phyloP scores from a whole-genome alignment of 1,139 yeast genomes.

The Zygosaccharomyces sapae region DNA sequence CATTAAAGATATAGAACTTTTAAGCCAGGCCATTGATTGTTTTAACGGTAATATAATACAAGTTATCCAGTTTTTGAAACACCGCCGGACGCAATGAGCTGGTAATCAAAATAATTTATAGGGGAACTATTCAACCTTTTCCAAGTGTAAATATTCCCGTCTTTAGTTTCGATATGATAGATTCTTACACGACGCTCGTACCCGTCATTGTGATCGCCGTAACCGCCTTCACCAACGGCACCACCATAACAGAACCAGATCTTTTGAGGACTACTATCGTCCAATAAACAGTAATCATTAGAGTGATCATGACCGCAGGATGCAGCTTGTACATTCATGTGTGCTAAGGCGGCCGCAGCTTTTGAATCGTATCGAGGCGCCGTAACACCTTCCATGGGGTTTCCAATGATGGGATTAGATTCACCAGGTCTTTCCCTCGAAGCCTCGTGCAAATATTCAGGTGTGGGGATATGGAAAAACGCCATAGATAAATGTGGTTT shows the following conservation, averaged over 20 bases:
- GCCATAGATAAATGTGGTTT: slow-evolving; percentile 66
- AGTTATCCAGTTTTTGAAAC: slow-evolving; percentile 28
- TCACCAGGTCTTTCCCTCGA: slow-evolving; percentile 28
- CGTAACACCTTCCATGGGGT: slow-evolving; percentile 64
- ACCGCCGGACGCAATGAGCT: slow-evolving; percentile 53
- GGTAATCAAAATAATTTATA: slow-evolving; percentile 50
- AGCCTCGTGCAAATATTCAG: slow-evolving; percentile 59
- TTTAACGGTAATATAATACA: slow-evolving; percentile 31
- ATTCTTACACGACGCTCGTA: slow-evolving; percentile 70
- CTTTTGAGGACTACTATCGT: slow-evolving; percentile 39
- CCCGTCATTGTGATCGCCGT: slow-evolving; percentile 87
- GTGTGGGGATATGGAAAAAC: slow-evolving; percentile 88
- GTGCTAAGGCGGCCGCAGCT: slow-evolving; percentile 53
- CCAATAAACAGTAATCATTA: slow-evolving; percentile 75
- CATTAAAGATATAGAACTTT: slow-evolving; percentile 15
- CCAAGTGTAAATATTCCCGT: slow-evolving; percentile 62
- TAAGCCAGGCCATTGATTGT: slow-evolving; percentile 21
- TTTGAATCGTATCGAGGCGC: slow-evolving; percentile 71
- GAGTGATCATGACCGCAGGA: slow-evolving; percentile 94
- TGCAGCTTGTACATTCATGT: slow-evolving; percentile 64
- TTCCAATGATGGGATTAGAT: slow-evolving; percentile 51
- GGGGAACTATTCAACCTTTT: slow-evolving; percentile 61
- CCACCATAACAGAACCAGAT: slow-evolving; percentile 94
- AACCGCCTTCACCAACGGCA: slow-evolving; percentile 90
- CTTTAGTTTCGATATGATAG: slow-evolving; percentile 57